Conservation (phyloP, 345 rosid genomes). For the Excoecaria agallocha region DNA sequence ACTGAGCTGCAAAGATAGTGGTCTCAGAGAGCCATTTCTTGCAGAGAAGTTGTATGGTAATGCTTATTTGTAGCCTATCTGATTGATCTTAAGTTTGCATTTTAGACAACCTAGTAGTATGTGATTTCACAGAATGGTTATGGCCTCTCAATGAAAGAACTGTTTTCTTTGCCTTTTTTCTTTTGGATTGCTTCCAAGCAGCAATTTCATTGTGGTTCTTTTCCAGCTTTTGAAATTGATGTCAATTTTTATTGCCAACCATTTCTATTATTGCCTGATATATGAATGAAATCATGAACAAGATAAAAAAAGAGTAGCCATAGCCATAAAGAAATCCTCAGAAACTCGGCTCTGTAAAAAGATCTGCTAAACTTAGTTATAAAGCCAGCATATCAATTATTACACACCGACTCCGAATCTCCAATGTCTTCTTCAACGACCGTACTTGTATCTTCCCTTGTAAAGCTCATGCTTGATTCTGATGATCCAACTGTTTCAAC, state of each 20-base stretch:
- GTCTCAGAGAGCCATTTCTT: neutral
- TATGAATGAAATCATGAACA: no score
- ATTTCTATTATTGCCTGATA: no score
- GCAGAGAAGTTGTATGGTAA: neutral
- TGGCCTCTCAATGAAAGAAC: neutral
- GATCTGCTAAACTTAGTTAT: no score
- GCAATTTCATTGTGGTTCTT: no score
- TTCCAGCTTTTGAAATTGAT: no score
- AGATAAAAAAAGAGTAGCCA: no score
- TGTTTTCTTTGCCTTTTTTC: neutral
- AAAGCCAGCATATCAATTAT: slow-evolving; percentile 12
- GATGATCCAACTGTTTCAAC: slow-evolving; percentile 25
- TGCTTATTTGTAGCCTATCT: neutral
- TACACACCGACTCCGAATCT: slow-evolving; percentile 47
- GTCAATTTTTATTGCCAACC: no score
- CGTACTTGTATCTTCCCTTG: slow-evolving; percentile 31
- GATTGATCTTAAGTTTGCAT: neutral
- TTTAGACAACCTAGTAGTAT: neutral
- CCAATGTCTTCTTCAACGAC: slow-evolving; percentile 33
- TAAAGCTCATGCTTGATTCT: slow-evolving; percentile 35
- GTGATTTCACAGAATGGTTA: neutral
- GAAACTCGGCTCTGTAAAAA: no score
- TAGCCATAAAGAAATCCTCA: no score
- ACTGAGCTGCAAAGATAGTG: slow-evolving; percentile 25
- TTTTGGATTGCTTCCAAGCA: neutral